Conservation (phyloP, 1,284 basidiomycete species). For the Cutaneotrichosporon cyanovorans region DNA sequence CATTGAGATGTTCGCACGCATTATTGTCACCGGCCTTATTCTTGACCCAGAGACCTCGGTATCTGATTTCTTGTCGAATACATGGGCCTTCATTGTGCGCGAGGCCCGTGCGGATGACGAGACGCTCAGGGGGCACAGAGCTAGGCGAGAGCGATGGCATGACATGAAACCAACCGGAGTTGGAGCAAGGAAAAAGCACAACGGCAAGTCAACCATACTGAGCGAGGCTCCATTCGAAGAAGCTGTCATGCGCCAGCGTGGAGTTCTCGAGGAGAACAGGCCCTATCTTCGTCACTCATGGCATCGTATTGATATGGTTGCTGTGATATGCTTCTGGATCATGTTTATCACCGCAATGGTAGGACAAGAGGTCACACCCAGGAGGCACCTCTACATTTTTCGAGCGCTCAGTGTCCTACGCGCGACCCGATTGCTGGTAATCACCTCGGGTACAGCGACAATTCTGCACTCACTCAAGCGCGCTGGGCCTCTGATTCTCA, state of each 20-base stretch:
- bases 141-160: background rate
- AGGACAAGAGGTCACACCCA: constrained; percentile 58
- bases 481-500: constrained; percentile 76
- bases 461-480: constrained; percentile 90
- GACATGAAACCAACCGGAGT: background rate
- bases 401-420: constrained; percentile 82
- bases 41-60: constrained; percentile 74
- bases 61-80: constrained; percentile 42
- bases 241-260: constrained; percentile 46
- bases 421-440: constrained; percentile 71
- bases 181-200: constrained; percentile 1
- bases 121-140: background rate
- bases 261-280: constrained; percentile 37
- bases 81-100: constrained; percentile 2
- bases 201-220: constrained; percentile 8
- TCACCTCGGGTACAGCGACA: constrained; percentile 89
- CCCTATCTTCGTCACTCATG: constrained; percentile 91
- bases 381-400: constrained; percentile 75
- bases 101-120: constrained; percentile 3
- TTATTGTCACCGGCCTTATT: constrained; percentile 82
- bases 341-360: constrained; percentile 61
- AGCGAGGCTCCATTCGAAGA: constrained; percentile 49
- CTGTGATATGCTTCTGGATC: constrained; percentile 56
- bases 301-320: constrained; percentile 84
- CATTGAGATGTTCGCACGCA: constrained; percentile 77